Evolutionary conservation across 2,329 filamentous ascomycete genomes (phyloP).

Genomic region (Aspergillus piperis): DNA sequence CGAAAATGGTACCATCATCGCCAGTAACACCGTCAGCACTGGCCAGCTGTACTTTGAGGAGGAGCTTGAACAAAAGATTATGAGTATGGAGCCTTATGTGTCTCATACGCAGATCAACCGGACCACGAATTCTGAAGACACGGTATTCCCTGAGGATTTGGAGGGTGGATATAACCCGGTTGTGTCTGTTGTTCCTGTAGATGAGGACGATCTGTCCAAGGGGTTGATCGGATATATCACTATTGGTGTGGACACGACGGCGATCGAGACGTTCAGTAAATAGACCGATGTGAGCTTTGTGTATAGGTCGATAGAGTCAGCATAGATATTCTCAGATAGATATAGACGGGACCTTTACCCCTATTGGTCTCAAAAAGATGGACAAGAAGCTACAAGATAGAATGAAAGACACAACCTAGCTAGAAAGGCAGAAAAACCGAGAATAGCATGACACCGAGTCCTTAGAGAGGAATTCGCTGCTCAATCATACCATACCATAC

Average conservation of each 20-base stretch:
- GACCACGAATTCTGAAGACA: conserved; percentile 33
- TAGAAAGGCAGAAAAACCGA: too few species aligned
- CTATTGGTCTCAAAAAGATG: too few species aligned
- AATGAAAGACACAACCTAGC: too few species aligned
- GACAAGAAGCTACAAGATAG: too few species aligned
- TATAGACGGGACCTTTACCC: too few species aligned
- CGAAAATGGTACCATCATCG: conserved; percentile 30
- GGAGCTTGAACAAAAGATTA: conserved; percentile 31
- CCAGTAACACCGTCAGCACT: conserved; percentile 31
- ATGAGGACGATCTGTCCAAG: conserved; percentile 38
- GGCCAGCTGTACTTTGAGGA: conserved; percentile 39
- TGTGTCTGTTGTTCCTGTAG: conserved; percentile 34
- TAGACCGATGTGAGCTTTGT: not conserved
- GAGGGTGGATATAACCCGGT: conserved; percentile 34
- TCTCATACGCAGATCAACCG: conserved; percentile 39
- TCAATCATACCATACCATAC: too few species aligned
- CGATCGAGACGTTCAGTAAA: conserved; percentile 11
- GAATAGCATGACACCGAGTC: too few species aligned
- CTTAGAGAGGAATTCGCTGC: too few species aligned
- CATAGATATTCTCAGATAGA: too few species aligned
- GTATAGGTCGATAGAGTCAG: too few species aligned
- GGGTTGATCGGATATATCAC: conserved; percentile 42
- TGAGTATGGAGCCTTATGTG: conserved; percentile 37
- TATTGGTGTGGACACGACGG: conserved; percentile 34
- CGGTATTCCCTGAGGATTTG: conserved; percentile 8